A percentile compares a stretch with the other conserved stretches of the same genome.
Evolutionary conservation across 2,329 filamentous ascomycete species (phyloP).

Genomic region (Sclerotinia subarctica): DNA sequence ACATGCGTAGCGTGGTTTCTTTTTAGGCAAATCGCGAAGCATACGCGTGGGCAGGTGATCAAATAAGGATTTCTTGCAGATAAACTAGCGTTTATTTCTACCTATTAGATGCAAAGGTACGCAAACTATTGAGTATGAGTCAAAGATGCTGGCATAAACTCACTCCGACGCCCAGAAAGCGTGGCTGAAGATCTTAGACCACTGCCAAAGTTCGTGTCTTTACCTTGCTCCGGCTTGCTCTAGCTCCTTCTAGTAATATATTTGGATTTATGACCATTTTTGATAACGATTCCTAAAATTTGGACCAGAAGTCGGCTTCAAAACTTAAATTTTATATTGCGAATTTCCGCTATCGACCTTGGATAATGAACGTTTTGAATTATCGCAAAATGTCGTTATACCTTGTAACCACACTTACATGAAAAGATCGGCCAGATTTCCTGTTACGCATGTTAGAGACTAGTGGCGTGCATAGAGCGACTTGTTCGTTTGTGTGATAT

Average conservation of each 20-base stretch:
- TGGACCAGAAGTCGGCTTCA: neutral
- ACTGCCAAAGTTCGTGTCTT: neutral
- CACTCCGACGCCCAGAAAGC: neutral
- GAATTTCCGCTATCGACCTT: neutral
- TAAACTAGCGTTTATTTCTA: neutral
- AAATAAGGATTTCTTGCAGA: neutral
- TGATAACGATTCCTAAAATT: neutral
- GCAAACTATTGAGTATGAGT: too few relatives aligned
- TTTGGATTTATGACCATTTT: neutral
- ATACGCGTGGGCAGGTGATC: neutral
- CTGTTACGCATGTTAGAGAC: neutral
- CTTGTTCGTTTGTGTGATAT: neutral
- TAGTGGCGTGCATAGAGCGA: neutral
- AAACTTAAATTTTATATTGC: neutral
- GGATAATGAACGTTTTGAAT: neutral
- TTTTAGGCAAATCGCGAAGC: neutral
- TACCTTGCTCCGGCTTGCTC: neutral
- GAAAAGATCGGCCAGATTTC: neutral
- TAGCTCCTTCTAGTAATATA: neutral
- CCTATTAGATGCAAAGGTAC: neutral
- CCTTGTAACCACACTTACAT: neutral
- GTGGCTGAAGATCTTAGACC: neutral
- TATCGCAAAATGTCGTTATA: neutral
- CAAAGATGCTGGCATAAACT: neutral
- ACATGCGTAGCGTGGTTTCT: neutral